A percentile compares a stretch with the other conserved stretches of the same genome.
Conservation (phyloP, 768 basidiomycete genomes). For the Suillus subluteus region DNA sequence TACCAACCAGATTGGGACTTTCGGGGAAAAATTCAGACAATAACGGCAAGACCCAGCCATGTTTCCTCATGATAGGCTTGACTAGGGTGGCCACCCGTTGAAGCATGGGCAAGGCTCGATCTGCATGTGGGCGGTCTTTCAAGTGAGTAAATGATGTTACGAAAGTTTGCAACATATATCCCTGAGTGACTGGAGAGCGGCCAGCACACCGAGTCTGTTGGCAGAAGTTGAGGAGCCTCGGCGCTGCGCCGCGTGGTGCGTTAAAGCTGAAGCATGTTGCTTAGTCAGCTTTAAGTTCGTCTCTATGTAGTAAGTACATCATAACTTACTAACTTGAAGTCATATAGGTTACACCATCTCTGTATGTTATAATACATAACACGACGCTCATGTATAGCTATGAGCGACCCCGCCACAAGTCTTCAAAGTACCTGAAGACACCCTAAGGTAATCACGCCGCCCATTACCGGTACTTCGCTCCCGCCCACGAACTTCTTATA, state of each 20-base stretch:
- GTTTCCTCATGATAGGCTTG: slow-evolving; percentile 92
- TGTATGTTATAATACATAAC: not conserved
- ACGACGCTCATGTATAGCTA: not conserved
- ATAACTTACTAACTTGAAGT: no score
- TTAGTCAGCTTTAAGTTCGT: not conserved
- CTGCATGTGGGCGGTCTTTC: slow-evolving; percentile 64
- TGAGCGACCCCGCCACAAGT: not conserved
- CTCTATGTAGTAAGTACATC: no score
- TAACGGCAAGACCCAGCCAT: slow-evolving; percentile 75
- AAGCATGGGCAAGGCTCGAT: slow-evolving; percentile 69
- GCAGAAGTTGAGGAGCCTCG: not conserved
- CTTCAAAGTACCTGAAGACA: no score
- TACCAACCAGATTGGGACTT: slow-evolving; percentile 73
- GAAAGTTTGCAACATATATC: slow-evolving; percentile 56
- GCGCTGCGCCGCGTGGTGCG: not conserved
- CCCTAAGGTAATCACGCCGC: not conserved
- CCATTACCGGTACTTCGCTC: not conserved
- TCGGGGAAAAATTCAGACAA: slow-evolving; percentile 91
- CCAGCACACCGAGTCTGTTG: not conserved
- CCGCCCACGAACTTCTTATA: not conserved
- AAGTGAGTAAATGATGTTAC: slow-evolving; percentile 74
- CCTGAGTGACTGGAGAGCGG: not conserved
- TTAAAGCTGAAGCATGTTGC: not conserved
- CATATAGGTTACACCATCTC: no score
- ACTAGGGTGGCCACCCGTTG: slow-evolving; percentile 76